phyloP scores from a whole-genome alignment of 257 asterid genomes.

The Anisodus tanguticus region DNA sequence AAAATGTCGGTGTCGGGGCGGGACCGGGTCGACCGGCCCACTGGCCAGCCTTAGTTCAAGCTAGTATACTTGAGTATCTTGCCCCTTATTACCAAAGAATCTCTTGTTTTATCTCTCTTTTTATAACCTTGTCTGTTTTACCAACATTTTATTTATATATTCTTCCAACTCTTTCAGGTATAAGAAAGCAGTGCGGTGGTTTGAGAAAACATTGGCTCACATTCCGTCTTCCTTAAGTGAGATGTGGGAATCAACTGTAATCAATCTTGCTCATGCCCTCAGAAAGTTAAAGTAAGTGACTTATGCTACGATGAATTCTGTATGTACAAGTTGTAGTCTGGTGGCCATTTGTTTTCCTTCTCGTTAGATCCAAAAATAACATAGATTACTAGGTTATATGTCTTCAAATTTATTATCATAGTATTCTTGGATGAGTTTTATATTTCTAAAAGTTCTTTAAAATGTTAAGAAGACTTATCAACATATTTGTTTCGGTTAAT shows the following conservation, averaged over 20 bases:
- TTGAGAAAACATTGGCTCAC: conserved; percentile 80
- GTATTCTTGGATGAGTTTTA: background rate
- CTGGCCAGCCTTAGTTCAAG: background rate
- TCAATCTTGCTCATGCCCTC: conserved; percentile 94
- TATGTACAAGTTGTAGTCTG: background rate
- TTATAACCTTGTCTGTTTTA: background rate
- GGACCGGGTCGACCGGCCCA: too few species aligned
- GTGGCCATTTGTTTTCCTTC: conserved; percentile 7
- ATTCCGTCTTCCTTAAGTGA: conserved; percentile 85
- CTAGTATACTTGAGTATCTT: background rate
- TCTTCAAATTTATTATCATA: background rate
- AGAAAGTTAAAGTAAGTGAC: conserved; percentile 75
- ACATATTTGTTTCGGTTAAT: background rate
- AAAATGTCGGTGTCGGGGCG: too few species aligned
- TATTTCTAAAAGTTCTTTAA: background rate
- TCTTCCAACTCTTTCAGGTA: conserved; percentile 25
- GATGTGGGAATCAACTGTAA: conserved; percentile 98
- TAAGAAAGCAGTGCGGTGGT: conserved; percentile 80
- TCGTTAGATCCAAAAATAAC: background rate
- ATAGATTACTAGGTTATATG: background rate
- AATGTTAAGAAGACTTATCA: background rate
- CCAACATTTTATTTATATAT: conserved; percentile 8
- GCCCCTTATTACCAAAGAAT: background rate
- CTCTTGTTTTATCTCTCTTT: background rate
- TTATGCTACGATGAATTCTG: background rate